A percentile compares a stretch with the other conserved stretches of the same genome.
phyloP scores from a whole-genome alignment of 2,329 filamentous ascomycete species.

The Paraphaeosphaeria minitans region DNA sequence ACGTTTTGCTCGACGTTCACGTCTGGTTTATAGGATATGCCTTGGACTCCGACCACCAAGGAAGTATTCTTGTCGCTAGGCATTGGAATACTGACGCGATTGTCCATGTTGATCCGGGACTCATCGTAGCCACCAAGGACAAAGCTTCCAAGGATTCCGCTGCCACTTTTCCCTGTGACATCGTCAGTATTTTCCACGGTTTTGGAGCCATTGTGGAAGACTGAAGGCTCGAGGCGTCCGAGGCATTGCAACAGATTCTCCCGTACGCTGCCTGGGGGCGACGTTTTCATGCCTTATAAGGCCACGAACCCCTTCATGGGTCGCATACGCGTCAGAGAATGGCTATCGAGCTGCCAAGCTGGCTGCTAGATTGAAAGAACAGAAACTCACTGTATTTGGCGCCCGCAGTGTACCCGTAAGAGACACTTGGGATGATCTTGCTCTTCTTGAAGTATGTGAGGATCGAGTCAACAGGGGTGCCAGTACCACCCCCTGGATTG shows the following conservation, averaged over 20 bases:
- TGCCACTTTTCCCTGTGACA: constrained; percentile 29
- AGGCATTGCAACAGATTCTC: too few relatives aligned
- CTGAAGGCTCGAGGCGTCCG: too few relatives aligned
- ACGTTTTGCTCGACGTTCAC: constrained; percentile 17
- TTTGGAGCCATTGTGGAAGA: background rate
- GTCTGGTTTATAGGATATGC: constrained; percentile 30
- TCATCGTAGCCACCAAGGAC: constrained; percentile 51
- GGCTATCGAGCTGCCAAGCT: background rate
- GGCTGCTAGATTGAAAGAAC: background rate
- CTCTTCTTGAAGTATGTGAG: constrained; percentile 23
- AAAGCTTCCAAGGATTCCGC: constrained; percentile 39
- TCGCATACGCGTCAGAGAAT: background rate
- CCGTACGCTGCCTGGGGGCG: too few relatives aligned
- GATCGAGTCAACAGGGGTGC: constrained; percentile 22
- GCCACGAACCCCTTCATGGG: too few relatives aligned
- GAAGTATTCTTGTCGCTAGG: constrained; percentile 25
- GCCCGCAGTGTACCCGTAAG: constrained; percentile 44
- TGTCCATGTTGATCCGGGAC: constrained; percentile 31
- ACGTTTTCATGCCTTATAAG: too few relatives aligned
- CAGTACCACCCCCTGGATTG: constrained; percentile 13
- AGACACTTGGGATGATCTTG: constrained; percentile 28
- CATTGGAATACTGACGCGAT: constrained; percentile 26
- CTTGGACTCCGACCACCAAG: constrained; percentile 33
- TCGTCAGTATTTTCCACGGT: constrained; percentile 14
- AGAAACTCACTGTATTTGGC: constrained; percentile 41